These are phyloP conservation scores for Pyrenochaeta sp. DNA, from an alignment of 2,329 filamentous ascomycete species.

Conservation along the genomic window DNA sequence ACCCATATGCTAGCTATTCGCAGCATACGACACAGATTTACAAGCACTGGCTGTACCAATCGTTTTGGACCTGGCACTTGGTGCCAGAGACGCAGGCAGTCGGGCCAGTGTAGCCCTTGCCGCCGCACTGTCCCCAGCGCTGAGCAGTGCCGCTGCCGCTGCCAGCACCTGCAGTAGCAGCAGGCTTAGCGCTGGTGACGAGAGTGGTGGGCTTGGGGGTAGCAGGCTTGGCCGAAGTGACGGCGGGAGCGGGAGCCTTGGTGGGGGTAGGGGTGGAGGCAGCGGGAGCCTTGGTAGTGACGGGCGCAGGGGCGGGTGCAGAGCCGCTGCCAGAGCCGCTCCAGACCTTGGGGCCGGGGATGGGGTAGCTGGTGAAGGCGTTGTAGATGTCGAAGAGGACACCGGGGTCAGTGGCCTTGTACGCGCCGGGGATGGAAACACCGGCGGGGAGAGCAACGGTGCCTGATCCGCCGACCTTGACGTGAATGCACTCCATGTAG, in stretches of 20 bases:
- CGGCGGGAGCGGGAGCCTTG: slow-evolving; percentile 12
- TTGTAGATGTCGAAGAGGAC: slow-evolving; percentile 54
- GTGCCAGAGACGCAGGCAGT: slow-evolving; percentile 50
- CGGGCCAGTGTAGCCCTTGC: slow-evolving; percentile 51
- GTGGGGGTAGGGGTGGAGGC: slow-evolving; percentile 17
- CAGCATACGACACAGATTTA: slow-evolving; percentile 12
- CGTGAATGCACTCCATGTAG: slow-evolving; percentile 55
- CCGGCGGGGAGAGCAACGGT: slow-evolving; percentile 43
- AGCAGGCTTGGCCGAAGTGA: slow-evolving; percentile 15
- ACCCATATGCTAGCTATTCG: neutral
- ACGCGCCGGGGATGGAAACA: slow-evolving; percentile 57
- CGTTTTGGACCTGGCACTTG: slow-evolving; percentile 51
- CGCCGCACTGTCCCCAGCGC: slow-evolving; percentile 56
- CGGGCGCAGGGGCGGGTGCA: slow-evolving; percentile 19
- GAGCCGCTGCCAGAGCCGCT: slow-evolving; percentile 27
- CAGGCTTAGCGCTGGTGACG: slow-evolving; percentile 27
- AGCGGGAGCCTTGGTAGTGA: slow-evolving; percentile 17
- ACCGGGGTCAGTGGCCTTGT: slow-evolving; percentile 49
- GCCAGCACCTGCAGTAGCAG: slow-evolving; percentile 19
- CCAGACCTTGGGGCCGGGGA: slow-evolving; percentile 47
- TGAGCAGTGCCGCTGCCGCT: slow-evolving; percentile 24
- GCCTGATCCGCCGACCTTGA: slow-evolving; percentile 48
- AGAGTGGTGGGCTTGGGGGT: slow-evolving; percentile 25
- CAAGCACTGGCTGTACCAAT: slow-evolving; percentile 58
- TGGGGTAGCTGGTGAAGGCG: slow-evolving; percentile 43